phyloP scores from a whole-genome alignment of 148 eudicot genomes.

The Pouteria glomerata region DNA sequence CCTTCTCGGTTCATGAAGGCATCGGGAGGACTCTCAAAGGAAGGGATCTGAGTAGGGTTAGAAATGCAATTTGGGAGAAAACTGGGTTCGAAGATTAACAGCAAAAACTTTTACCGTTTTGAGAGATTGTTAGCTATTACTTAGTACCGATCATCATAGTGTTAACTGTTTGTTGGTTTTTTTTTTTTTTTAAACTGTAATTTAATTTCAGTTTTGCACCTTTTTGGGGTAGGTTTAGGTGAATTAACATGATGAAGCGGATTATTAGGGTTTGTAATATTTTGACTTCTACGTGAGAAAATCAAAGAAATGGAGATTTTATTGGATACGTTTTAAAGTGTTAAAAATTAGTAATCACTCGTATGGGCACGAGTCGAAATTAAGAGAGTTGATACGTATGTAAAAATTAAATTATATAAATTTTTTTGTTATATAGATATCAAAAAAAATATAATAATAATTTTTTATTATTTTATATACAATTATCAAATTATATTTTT shows the following conservation, averaged over 20 bases:
- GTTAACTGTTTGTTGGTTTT: neutral
- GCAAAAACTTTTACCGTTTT: neutral
- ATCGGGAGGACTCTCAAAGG: conserved; percentile 42
- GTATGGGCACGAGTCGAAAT: too few species aligned
- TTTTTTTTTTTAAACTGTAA: neutral
- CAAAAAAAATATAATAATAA: too few species aligned
- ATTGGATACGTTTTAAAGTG: too few species aligned
- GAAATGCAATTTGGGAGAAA: conserved; percentile 42
- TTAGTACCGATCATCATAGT: neutral
- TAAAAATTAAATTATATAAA: too few species aligned
- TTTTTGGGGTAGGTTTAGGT: too few species aligned
- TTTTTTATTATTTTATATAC: too few species aligned
- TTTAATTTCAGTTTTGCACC: neutral
- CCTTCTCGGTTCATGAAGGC: conserved; percentile 43
- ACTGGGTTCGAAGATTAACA: conserved; percentile 40
- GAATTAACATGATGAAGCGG: neutral
- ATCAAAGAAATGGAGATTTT: neutral
- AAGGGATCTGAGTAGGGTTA: conserved; percentile 38
- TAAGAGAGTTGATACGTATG: too few species aligned
- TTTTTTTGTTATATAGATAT: too few species aligned
- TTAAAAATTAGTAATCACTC: too few species aligned
- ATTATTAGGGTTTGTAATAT: neutral
- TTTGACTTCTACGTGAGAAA: neutral
- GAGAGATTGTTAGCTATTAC: neutral
- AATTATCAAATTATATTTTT: too few species aligned